Conservation (phyloP, 129 eudicot species). For the Chrysanthemum seticuspe region DNA sequence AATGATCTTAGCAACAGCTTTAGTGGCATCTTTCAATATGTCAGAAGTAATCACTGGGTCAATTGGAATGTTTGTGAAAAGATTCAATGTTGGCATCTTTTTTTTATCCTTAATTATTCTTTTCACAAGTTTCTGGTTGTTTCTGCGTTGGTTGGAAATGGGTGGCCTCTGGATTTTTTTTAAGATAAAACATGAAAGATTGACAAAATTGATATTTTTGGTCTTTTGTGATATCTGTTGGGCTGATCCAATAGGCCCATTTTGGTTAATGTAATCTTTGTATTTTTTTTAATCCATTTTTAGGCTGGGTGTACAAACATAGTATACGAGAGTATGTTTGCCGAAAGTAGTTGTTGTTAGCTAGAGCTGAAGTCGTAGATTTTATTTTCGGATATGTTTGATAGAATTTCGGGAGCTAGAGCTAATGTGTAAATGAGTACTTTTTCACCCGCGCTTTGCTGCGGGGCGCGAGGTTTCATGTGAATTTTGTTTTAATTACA, state of each 20-base stretch:
- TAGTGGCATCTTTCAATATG: conserved; percentile 93
- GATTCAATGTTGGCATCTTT: conserved; percentile 86
- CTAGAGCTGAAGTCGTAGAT: too few relatives aligned
- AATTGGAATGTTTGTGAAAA: conserved; percentile 87
- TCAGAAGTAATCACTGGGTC: conserved; percentile 87
- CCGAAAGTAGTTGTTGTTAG: too few relatives aligned
- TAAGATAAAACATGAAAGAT: background rate
- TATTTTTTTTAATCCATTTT: too few relatives aligned
- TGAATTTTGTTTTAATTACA: too few relatives aligned
- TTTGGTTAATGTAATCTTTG: too few relatives aligned
- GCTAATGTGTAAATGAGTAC: too few relatives aligned
- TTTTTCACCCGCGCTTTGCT: too few relatives aligned
- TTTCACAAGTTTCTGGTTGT: background rate
- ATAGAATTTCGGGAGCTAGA: too few relatives aligned
- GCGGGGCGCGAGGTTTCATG: too few relatives aligned
- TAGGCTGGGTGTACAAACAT: too few relatives aligned
- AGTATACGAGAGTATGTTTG: too few relatives aligned
- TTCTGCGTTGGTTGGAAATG: background rate
- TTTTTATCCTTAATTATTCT: background rate
- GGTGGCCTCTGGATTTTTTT: conserved; percentile 8
- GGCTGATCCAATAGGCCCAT: background rate
- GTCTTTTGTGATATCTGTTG: background rate
- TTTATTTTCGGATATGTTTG: too few relatives aligned
- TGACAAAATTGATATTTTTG: background rate
- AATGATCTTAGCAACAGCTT: conserved; percentile 90